Conservation (phyloP, 2,329 filamentous ascomycete genomes). For the Neoascochyta sp. region DNA sequence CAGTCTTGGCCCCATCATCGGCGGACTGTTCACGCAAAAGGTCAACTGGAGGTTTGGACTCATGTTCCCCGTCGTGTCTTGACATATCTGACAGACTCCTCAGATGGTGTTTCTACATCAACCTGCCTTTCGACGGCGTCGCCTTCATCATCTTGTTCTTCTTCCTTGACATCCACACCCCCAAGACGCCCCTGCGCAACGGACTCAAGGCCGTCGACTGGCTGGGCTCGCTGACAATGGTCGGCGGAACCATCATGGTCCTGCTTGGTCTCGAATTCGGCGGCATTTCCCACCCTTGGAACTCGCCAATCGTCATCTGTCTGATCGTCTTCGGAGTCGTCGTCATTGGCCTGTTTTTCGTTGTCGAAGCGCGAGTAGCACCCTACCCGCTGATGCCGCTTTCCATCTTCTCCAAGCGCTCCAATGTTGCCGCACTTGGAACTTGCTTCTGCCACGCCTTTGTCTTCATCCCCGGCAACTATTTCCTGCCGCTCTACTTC, state of each 20-base stretch:
- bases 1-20: slow-evolving; percentile 63
- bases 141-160: slow-evolving; percentile 56
- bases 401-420: slow-evolving; percentile 62
- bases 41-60: slow-evolving; percentile 60
- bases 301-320: slow-evolving; percentile 69
- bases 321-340: slow-evolving; percentile 70
- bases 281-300: slow-evolving; percentile 70
- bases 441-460: slow-evolving; percentile 71
- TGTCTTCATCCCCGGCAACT: slow-evolving; percentile 72
- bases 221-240: slow-evolving; percentile 62
- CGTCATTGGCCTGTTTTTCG: slow-evolving; percentile 61
- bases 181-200: slow-evolving; percentile 58
- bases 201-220: slow-evolving; percentile 65
- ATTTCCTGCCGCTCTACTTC: slow-evolving; percentile 83
- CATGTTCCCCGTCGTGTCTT: too few species aligned
- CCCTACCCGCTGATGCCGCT: slow-evolving; percentile 75
- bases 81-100: slow-evolving; percentile 1
- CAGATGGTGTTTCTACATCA: slow-evolving; percentile 55
- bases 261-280: slow-evolving; percentile 84
- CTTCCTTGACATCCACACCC: slow-evolving; percentile 64
- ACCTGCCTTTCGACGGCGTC: slow-evolving; percentile 59
- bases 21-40: slow-evolving; percentile 62
- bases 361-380: slow-evolving; percentile 71
- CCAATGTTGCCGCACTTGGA: slow-evolving; percentile 62
- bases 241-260: slow-evolving; percentile 79